Conservation (phyloP, 2,329 filamentous ascomycete genomes). For the Fusarium marasasianum region DNA sequence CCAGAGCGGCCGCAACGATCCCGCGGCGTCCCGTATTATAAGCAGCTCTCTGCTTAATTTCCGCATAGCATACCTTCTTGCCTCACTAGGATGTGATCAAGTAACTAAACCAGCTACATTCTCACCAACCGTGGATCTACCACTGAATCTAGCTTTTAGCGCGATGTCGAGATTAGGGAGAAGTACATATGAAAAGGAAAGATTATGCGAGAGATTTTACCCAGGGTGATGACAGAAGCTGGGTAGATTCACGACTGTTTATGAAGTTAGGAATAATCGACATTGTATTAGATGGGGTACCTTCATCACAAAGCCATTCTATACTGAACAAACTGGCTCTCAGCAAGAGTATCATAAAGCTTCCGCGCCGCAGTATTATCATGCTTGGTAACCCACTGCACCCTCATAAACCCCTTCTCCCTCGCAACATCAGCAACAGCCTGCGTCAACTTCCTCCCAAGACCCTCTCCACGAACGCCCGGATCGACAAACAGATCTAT, state of each 20-base stretch:
- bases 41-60: background rate
- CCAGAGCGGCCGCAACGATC: background rate
- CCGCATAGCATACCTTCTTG: too few species aligned
- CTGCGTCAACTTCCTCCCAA: constrained; percentile 15
- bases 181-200: too few species aligned
- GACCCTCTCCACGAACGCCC: background rate
- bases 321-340: constrained; percentile 28
- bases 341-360: constrained; percentile 27
- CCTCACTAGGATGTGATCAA: too few species aligned
- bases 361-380: constrained; percentile 15
- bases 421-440: constrained; percentile 21
- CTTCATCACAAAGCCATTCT: background rate
- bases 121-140: too few species aligned
- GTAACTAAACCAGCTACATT: too few species aligned
- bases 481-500: constrained; percentile 22
- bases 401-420: constrained; percentile 14
- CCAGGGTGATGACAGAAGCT: accelerated
- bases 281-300: too few species aligned
- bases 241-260: accelerated
- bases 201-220: background rate
- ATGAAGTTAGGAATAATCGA: too few species aligned
- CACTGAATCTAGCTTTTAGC: too few species aligned
- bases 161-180: too few species aligned
- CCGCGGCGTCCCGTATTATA: background rate
- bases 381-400: constrained; percentile 32